Evolutionary conservation across 768 basidiomycete genomes (phyloP).

Genomic region (Lentinula aciculospora): DNA sequence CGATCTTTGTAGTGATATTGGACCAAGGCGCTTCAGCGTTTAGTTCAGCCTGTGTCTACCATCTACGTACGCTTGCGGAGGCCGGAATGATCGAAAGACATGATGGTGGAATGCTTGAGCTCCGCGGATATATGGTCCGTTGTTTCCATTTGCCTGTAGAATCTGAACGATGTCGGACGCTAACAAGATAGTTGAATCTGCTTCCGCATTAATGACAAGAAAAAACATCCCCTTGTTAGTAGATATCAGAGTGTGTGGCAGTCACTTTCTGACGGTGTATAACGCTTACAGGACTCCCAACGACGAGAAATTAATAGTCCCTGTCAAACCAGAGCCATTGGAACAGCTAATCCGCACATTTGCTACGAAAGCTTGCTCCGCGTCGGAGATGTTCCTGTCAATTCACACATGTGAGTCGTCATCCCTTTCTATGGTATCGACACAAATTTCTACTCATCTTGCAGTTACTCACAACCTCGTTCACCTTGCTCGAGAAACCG

Average conservation of each 20-base stretch:
- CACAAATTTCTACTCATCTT: background rate
- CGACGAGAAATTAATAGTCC: background rate
- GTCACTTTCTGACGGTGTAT: too few relatives aligned
- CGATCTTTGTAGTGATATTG: background rate
- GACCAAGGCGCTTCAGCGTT: background rate
- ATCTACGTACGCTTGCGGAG: background rate
- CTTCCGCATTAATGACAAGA: background rate
- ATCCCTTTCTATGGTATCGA: background rate
- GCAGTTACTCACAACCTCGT: background rate
- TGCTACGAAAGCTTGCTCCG: background rate
- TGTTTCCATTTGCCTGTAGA: background rate
- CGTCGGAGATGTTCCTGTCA: background rate
- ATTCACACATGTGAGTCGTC: background rate
- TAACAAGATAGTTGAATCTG: background rate
- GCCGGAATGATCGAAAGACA: background rate
- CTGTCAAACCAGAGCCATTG: background rate
- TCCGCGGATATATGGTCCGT: constrained; percentile 1
- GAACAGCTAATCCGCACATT: background rate
- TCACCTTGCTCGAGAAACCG: background rate
- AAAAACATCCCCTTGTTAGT: background rate
- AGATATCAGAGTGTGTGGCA: too few relatives aligned
- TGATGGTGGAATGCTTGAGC: background rate
- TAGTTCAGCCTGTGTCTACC: background rate
- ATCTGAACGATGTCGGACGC: background rate
- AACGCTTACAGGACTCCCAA: background rate